Conservation (phyloP, 345 rosid species). For the Psidium guajava region DNA sequence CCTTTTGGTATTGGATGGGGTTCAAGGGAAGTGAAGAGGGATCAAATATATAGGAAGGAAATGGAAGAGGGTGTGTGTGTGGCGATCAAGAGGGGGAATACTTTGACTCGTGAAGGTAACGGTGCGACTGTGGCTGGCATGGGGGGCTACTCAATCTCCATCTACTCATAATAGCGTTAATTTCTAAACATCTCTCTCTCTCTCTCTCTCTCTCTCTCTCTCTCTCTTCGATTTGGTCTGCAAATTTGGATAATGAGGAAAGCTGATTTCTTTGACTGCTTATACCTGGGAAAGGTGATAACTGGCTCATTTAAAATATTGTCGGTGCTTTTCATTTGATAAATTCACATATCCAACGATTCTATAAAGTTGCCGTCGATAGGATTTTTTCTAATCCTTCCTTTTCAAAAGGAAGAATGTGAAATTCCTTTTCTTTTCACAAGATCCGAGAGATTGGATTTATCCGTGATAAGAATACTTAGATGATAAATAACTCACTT, state of each 20-base stretch:
- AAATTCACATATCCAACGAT: too few relatives aligned
- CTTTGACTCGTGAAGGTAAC: not conserved
- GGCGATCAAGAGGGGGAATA: not conserved
- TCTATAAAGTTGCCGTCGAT: too few relatives aligned
- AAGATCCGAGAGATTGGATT: too few relatives aligned
- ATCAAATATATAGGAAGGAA: not conserved
- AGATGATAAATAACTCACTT: too few relatives aligned
- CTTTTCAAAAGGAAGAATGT: too few relatives aligned
- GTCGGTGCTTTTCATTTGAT: not conserved
- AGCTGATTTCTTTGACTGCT: not conserved
- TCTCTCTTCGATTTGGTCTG: not conserved
- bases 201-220: not conserved
- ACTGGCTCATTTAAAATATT: not conserved
- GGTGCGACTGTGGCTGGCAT: not conserved
- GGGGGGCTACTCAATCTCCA: not conserved
- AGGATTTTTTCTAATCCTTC: too few relatives aligned
- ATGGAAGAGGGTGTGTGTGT: not conserved
- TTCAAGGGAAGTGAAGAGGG: not conserved
- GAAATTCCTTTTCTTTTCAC: too few relatives aligned
- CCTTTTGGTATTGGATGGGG: not conserved
- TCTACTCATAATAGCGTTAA: not conserved
- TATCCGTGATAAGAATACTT: too few relatives aligned
- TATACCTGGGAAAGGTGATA: not conserved
- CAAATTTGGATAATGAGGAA: not conserved
- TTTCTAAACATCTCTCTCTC: not conserved